phyloP scores from a whole-genome alignment of 192 early-diverging fungal species.

The Jimgerdemannia lactiflua region DNA sequence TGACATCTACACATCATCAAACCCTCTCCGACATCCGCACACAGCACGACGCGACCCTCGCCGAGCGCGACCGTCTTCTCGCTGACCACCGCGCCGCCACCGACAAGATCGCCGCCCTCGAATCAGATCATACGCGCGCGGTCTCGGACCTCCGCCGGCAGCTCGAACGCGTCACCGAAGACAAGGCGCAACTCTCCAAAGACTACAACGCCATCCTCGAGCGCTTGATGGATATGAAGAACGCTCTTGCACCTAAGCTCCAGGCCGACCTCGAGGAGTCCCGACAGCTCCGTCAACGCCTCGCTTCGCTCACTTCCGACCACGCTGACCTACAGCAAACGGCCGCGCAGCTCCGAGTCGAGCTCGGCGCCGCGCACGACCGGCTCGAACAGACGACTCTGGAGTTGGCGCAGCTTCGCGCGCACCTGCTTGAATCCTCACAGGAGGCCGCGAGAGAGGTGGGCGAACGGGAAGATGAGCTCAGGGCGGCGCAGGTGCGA shows the following conservation, averaged over 20 bases:
- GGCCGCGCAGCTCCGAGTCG: conserved; percentile 44
- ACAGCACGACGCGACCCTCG: conserved; percentile 8
- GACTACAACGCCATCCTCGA: conserved; percentile 73
- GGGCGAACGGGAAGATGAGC: conserved; percentile 43
- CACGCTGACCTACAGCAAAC: conserved; percentile 57
- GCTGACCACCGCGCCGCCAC: conserved; percentile 2
- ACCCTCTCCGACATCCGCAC: neutral
- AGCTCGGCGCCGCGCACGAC: conserved; percentile 40
- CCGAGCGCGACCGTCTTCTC: conserved; percentile 19
- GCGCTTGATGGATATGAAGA: conserved; percentile 77
- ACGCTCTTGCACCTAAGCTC: conserved; percentile 74
- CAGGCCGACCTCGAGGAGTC: conserved; percentile 77
- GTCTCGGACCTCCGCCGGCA: conserved; percentile 14
- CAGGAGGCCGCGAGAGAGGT: conserved; percentile 59
- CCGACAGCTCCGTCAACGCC: conserved; percentile 50
- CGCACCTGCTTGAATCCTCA: conserved; percentile 58
- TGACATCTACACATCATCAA: conserved; percentile 5
- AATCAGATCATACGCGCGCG: neutral
- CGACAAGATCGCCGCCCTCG: neutral
- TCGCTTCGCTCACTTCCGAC: conserved; percentile 52
- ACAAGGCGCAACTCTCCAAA: conserved; percentile 45
- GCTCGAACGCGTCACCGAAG: conserved; percentile 31
- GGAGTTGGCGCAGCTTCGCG: conserved; percentile 54
- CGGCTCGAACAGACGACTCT: conserved; percentile 40
- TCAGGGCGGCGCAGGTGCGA: conserved; percentile 51